phyloP scores from a whole-genome alignment of 805 yeast species.

The Cyberlindnera nakhonratchasimensis region DNA sequence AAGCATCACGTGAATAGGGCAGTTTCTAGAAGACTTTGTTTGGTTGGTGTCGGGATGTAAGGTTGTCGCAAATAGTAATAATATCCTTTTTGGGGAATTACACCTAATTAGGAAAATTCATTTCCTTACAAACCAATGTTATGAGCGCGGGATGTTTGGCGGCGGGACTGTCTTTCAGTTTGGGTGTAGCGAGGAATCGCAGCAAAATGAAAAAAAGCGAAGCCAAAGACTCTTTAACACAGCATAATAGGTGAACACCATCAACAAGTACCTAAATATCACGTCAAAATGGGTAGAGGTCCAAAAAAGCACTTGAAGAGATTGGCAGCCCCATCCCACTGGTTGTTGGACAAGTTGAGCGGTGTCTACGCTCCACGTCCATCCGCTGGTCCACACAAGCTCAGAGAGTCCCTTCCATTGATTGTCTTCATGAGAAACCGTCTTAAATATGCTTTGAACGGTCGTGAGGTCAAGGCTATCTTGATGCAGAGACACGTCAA shows the following conservation, averaged over 20 bases:
- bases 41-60: slow-evolving; percentile 5
- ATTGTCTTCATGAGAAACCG: slow-evolving; percentile 97
- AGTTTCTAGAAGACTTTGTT: not conserved
- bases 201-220: slow-evolving; percentile 18
- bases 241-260: not conserved
- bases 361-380: slow-evolving; percentile 99
- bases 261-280: slow-evolving; percentile 9
- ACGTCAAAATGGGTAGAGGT: slow-evolving; percentile 32
- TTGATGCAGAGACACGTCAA: slow-evolving; percentile 97
- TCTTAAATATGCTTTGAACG: slow-evolving; percentile 97
- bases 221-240: slow-evolving; percentile 14
- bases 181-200: slow-evolving; percentile 1
- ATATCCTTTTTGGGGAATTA: not conserved
- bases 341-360: slow-evolving; percentile 99
- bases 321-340: slow-evolving; percentile 99
- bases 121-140: slow-evolving; percentile 1
- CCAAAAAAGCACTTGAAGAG: slow-evolving; percentile 97
- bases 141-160: slow-evolving; percentile 6
- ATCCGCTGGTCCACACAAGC: slow-evolving; percentile 99
- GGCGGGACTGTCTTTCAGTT: slow-evolving; percentile 7
- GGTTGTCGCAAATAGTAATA: not conserved
- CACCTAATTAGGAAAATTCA: not conserved
- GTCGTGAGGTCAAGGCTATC: slow-evolving; percentile 98
- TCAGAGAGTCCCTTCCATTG: slow-evolving; percentile 96
- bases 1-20: slow-evolving; percentile 9